Evolutionary conservation across 2,329 filamentous ascomycete species (phyloP), one percentile per base, ranked within the genome.

Genomic region (Alternaria solani): DNA sequence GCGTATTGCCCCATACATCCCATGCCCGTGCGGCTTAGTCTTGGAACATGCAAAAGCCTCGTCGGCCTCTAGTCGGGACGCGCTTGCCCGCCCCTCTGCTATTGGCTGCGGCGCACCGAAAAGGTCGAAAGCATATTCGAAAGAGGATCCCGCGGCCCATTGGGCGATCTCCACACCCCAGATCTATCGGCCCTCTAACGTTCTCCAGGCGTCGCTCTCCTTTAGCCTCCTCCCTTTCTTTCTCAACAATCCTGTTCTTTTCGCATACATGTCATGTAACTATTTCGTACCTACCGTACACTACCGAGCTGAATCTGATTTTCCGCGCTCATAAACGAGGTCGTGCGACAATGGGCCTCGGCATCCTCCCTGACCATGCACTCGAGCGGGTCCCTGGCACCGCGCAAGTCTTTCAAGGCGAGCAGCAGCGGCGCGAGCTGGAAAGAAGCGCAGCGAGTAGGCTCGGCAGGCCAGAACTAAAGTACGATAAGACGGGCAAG

Each of bases 401-500:
- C 4, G 80, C 80, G 41, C 77, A 78, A 11, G 79, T 82, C 4
- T 67, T 78, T 42, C 67, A 75, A 42, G 70, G 73, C 48, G 69
- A 72, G 28, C 49, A 72, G 28, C 49, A 61, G 16, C 55, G 68
- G 42, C 59, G 63, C 20, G 49, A 64, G 39, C 70, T 79, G 38
- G 79, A 79, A 34, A 34, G 44, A 48, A 48, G 34, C 14, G 59
- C 53, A 66, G 63, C 51, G 20, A 34, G 4, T 38, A 41, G 28
- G 75, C 82, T 26, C 71, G 78, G 14, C 81, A 36, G 51, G 51
- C 5, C 48, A 34, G 38, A 82, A 61, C 79, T 95, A 68, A 96
- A 95, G 78, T 91, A 88, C 77, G 91, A 94, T 78, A 85, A 78
- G 53, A 89, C 84, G 63, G 90, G 91, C 34, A 82, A 84, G 18